phyloP scores from a whole-genome alignment of 2,329 filamentous ascomycete genomes.

The Geosmithia flava region DNA sequence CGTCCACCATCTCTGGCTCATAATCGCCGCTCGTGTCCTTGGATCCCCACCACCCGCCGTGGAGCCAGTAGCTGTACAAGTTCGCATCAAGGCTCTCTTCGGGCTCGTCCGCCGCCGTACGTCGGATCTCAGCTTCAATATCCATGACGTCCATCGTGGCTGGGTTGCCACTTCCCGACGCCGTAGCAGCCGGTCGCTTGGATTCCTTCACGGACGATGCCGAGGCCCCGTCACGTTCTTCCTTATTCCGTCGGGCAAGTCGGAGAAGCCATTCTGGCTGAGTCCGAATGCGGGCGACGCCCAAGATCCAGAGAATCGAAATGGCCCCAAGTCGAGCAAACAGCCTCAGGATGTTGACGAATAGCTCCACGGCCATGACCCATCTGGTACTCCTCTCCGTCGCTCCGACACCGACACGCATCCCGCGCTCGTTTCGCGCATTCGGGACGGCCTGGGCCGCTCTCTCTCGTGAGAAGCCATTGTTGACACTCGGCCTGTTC shows the following conservation, averaged over 20 bases:
- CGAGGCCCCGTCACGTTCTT: slow-evolving; percentile 1
- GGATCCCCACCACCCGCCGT: slow-evolving; percentile 75
- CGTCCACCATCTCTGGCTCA: slow-evolving; percentile 36
- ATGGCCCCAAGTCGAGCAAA: slow-evolving; percentile 18
- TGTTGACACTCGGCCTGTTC: slow-evolving; percentile 28
- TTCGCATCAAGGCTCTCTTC: slow-evolving; percentile 60
- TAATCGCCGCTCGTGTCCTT: slow-evolving; percentile 75
- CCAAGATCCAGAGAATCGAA: slow-evolving; percentile 40
- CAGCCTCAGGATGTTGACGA: slow-evolving; percentile 54
- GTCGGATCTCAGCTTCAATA: slow-evolving; percentile 68
- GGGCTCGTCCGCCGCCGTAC: slow-evolving; percentile 29
- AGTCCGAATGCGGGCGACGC: slow-evolving; percentile 27
- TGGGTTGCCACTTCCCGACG: slow-evolving; percentile 15
- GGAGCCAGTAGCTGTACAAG: slow-evolving; percentile 76
- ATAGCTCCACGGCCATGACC: slow-evolving; percentile 64
- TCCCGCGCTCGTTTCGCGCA: slow-evolving; percentile 29
- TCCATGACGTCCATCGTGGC: slow-evolving; percentile 48
- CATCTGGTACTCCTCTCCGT: slow-evolving; percentile 68
- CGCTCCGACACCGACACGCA: slow-evolving; percentile 57
- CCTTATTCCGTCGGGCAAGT: slow-evolving; percentile 28
- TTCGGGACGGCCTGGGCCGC: slow-evolving; percentile 46
- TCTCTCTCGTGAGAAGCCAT: slow-evolving; percentile 58
- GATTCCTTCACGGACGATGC: not conserved
- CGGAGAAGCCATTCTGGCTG: slow-evolving; percentile 41
- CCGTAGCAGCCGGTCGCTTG: not conserved